These are phyloP conservation scores for Peronosclerospora sorghi DNA, from an alignment of 352 stramenopile genomes.

Conservation along the genomic window DNA sequence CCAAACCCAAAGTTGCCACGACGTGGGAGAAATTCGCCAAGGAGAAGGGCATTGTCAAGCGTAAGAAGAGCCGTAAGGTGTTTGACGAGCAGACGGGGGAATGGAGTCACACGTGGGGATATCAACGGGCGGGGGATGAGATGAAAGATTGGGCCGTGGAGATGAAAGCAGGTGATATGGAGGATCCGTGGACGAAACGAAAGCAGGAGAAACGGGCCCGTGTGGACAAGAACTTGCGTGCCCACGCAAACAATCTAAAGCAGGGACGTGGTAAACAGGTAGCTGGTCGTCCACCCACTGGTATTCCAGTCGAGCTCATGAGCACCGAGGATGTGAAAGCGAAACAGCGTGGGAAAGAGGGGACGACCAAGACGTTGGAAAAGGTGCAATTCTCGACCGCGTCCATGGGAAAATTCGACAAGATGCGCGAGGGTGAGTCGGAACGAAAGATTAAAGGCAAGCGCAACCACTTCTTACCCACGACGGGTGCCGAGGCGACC, in stretches of 20 bases:
- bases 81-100: conserved; percentile 92
- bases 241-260: conserved; percentile 72
- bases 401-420: conserved; percentile 92
- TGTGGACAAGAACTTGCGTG: conserved; percentile 89
- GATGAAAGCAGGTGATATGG: conserved; percentile 86
- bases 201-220: conserved; percentile 87
- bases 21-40: conserved; percentile 99
- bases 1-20: conserved; percentile 91
- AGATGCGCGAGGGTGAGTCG: conserved; percentile 86
- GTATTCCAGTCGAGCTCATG: conserved; percentile 88
- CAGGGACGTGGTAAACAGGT: conserved; percentile 53
- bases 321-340: conserved; percentile 52
- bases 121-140: conserved; percentile 79
- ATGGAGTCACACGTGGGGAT: conserved; percentile 90
- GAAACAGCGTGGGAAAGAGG: conserved; percentile 85
- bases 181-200: conserved; percentile 90
- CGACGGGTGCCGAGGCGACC: conserved; percentile 52
- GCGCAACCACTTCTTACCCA: conserved; percentile 71
- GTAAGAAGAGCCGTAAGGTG: conserved; percentile 94
- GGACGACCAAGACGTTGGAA: conserved; percentile 76
- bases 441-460: conserved; percentile 83
- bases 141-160: conserved; percentile 91
- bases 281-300: conserved; percentile 41
- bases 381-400: conserved; percentile 90
- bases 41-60: conserved; percentile 95